Evolutionary conservation across 192 early-diverging fungal genomes (phyloP), one percentile per base, ranked within the genome.

Genomic region (Backusella tarrabulga): DNA sequence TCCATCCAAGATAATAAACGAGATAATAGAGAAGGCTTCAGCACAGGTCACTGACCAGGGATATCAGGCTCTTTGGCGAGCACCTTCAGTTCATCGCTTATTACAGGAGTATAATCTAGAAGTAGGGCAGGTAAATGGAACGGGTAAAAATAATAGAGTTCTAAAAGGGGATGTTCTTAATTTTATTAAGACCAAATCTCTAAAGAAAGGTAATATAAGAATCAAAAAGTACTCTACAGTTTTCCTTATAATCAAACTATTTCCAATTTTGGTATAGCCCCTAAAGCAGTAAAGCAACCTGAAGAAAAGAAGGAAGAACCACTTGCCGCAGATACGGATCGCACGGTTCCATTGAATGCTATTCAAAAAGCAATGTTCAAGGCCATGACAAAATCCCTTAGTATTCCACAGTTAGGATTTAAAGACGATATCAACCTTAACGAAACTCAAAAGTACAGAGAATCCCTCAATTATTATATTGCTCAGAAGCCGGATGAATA

Each of bases 341-440:
- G 79, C 15, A 68, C 88, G 1, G 81, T 86, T 35, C 86, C 93
- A n/a, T 88, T 99, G 63, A 90, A 89, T n/a, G 83, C 87, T 50
- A 94, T 98, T 44, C 97, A 99, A 88, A 95, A 96, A 73, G 94
- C 95, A 77, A 99, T 99, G 98, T 98, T 96, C 90, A 95, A 95
- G 79, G 82, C 85, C n/a, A 99, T 99, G 98, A 96, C 98, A 6
- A 90, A 91, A 46, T 97, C 98, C 6, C 91, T 97, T 2, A 50
- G 84, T 2, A 98, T 99, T 73, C 98, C 98, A 5, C 97, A 99
- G 83, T 95, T 99, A 85, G 91, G 95, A 32, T 99, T 90, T 88
- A 91, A 92, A 36, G 98, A 99, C 74, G 95, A 97, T 79, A 93
- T 98, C 73, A 81, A 88, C 41, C 80, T 98, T 15, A 91, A 97